These are phyloP conservation scores for Acacia crassicarpa DNA, from an alignment of 306 rosid species.

Conservation along the genomic window DNA sequence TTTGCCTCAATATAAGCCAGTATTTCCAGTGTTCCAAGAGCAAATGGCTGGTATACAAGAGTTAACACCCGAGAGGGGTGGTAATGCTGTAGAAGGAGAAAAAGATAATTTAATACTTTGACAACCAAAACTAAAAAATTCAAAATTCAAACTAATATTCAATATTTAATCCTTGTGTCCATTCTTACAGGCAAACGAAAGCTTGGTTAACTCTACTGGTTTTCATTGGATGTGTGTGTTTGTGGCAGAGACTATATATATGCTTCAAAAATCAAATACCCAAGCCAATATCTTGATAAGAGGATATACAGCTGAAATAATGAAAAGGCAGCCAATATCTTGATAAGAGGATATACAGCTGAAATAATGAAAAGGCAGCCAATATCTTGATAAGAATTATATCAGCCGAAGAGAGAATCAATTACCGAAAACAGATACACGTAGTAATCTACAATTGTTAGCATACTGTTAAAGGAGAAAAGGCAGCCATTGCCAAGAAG, in stretches of 20 bases:
- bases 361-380: not conserved
- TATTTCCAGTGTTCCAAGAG: slow-evolving; percentile 58
- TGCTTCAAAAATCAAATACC: too few relatives aligned
- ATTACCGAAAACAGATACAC: slow-evolving; percentile 69
- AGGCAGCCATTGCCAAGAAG: too few relatives aligned
- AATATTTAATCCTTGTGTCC: too few relatives aligned
- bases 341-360: too few relatives aligned
- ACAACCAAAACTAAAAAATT: slow-evolving; percentile 2
- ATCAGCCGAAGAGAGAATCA: slow-evolving; percentile 11
- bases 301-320: too few relatives aligned
- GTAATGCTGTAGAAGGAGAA: slow-evolving; percentile 57
- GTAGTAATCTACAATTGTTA: slow-evolving; percentile 80
- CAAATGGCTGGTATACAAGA: slow-evolving; percentile 85
- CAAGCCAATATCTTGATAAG: too few relatives aligned
- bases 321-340: too few relatives aligned
- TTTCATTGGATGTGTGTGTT: too few relatives aligned
- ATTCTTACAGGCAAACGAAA: too few relatives aligned
- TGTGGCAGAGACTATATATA: too few relatives aligned
- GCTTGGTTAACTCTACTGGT: too few relatives aligned
- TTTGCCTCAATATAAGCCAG: slow-evolving; percentile 67
- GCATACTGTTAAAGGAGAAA: too few relatives aligned
- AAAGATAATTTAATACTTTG: not conserved
- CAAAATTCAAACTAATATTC: not conserved
- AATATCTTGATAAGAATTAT: not conserved
- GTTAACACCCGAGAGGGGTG: slow-evolving; percentile 84